Evolutionary conservation across 192 early-diverging fungal genomes (phyloP).

Genomic region (Podila horticola): DNA sequence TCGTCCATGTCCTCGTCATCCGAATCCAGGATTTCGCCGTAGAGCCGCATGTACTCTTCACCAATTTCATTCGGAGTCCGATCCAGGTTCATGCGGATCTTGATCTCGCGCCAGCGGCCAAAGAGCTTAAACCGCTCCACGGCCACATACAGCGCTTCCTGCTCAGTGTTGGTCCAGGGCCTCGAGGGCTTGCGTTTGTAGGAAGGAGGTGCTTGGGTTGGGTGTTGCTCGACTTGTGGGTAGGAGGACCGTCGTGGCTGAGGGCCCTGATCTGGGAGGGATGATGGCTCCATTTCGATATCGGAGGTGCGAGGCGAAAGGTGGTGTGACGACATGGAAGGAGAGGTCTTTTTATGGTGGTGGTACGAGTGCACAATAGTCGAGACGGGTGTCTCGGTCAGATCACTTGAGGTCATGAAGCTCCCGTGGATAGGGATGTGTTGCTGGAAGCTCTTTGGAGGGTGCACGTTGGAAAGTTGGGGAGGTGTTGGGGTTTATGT

Average conservation of each 20-base stretch:
- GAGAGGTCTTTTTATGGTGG: neutral
- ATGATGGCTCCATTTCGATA: neutral
- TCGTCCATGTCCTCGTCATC: slow-evolving; percentile 16
- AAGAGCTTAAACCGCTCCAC: slow-evolving; percentile 34
- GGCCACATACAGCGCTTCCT: slow-evolving; percentile 42
- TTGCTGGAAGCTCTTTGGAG: neutral
- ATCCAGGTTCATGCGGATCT: slow-evolving; percentile 25
- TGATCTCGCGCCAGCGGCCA: slow-evolving; percentile 35
- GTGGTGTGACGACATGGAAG: slow-evolving; percentile 1
- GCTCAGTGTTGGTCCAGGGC: slow-evolving; percentile 34
- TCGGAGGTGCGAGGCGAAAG: neutral
- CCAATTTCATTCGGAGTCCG: slow-evolving; percentile 32
- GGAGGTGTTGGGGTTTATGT: neutral
- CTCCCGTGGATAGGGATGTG: slow-evolving; percentile 1
- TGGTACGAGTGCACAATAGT: neutral
- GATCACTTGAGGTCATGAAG: slow-evolving; percentile 41
- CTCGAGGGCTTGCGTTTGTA: slow-evolving; percentile 3
- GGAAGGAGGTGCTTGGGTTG: neutral
- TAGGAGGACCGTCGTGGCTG: neutral
- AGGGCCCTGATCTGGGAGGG: neutral
- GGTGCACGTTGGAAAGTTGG: neutral
- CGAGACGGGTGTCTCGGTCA: slow-evolving; percentile 16
- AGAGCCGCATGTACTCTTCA: slow-evolving; percentile 43
- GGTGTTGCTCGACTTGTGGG: neutral
- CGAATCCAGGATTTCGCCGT: slow-evolving; percentile 34